Conservation (phyloP, 2,329 filamentous ascomycete species). For the Penicillium thymicola region DNA sequence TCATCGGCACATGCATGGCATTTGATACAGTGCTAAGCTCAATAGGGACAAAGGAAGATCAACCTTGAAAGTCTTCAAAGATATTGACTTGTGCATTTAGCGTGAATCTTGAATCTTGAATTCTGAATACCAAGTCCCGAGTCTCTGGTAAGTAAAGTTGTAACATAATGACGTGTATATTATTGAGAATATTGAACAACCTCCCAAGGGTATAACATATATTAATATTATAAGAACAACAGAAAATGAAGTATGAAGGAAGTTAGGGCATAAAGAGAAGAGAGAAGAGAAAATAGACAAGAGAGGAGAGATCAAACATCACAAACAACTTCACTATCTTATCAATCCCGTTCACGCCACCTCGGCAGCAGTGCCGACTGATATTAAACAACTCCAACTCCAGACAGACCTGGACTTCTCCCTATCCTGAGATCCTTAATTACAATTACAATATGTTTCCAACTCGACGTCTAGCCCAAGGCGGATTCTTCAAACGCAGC, state of each 20-base stretch:
- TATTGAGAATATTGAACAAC: not conserved
- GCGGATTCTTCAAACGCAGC: constrained; percentile 57
- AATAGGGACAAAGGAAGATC: not conserved
- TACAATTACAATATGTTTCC: constrained; percentile 34
- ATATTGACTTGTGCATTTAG: not conserved
- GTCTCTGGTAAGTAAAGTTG: not conserved
- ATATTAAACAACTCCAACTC: not conserved
- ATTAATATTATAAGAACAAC: not conserved
- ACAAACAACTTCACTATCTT: constrained; percentile 12
- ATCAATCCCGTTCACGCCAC: constrained; percentile 21
- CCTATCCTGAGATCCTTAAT: not conserved
- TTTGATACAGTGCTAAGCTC: not conserved
- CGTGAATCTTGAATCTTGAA: not conserved
- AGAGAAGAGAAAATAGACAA: not conserved
- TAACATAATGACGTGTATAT: constrained; percentile 1
- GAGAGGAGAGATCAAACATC: not conserved
- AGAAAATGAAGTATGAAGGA: not conserved
- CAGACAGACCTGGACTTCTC: not conserved
- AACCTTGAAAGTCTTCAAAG: not conserved
- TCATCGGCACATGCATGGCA: not conserved
- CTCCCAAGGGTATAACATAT: not conserved
- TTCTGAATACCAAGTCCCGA: not conserved
- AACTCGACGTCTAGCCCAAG: constrained; percentile 39
- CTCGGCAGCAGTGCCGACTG: constrained; percentile 8
- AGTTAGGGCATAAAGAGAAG: not conserved